phyloP scores from a whole-genome alignment of 129 eudicot genomes.

The Centrapalus pauciflorus region DNA sequence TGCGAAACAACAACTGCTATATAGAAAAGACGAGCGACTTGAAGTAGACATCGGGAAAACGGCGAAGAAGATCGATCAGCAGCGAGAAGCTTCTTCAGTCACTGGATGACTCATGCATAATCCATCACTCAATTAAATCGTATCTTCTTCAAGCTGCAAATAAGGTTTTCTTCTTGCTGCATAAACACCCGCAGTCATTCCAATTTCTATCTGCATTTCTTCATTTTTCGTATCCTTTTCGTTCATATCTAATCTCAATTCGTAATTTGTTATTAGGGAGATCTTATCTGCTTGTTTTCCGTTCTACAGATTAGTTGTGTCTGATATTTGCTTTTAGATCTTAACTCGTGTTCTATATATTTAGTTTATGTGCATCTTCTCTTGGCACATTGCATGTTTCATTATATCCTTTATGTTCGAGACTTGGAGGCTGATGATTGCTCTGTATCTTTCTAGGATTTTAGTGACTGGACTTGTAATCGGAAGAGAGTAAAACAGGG shows the following conservation, averaged over 20 bases:
- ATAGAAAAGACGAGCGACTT: constrained; percentile 9
- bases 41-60: background rate
- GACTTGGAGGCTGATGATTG: constrained; percentile 6
- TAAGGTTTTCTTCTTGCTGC: constrained; percentile 17
- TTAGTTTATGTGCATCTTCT: constrained; percentile 5
- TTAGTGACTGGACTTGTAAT: background rate
- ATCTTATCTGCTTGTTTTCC: background rate
- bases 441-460: background rate
- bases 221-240: background rate
- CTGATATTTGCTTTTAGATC: constrained; percentile 12
- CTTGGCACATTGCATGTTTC: constrained; percentile 9
- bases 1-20: constrained; percentile 9
- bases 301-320: background rate
- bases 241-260: background rate
- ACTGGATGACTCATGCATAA: constrained; percentile 2
- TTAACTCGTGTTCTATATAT: constrained; percentile 9
- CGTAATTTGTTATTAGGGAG: background rate
- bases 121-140: background rate
- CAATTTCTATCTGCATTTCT: background rate
- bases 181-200: background rate
- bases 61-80: constrained; percentile 21
- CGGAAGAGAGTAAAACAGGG: constrained; percentile 36
- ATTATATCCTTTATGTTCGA: background rate
- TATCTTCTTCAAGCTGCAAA: constrained; percentile 11
- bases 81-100: constrained; percentile 4